phyloP scores from a whole-genome alignment of 495 filamentous ascomycete species.

The Elaphomyces granulatus region DNA sequence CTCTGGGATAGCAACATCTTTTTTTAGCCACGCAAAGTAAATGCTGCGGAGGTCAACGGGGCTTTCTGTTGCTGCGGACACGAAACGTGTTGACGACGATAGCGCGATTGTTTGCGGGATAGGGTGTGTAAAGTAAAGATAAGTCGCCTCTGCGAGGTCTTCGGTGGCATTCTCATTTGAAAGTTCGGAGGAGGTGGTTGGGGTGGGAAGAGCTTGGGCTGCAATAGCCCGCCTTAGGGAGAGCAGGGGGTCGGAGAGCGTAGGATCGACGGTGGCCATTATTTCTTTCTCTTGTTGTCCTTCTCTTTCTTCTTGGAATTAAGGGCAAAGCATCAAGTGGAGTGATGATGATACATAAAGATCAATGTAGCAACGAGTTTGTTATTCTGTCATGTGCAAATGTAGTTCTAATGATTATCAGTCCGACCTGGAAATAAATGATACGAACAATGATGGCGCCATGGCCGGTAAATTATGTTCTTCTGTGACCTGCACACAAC shows the following conservation, averaged over 20 bases:
- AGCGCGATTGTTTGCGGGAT: constrained; percentile 54
- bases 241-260: constrained; percentile 54
- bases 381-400: too few relatives aligned
- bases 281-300: background rate
- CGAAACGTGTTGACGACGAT: constrained; percentile 68
- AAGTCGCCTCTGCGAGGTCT: constrained; percentile 60
- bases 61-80: constrained; percentile 42
- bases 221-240: constrained; percentile 69
- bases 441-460: too few relatives aligned
- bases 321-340: too few relatives aligned
- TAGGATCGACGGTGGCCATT: constrained; percentile 25
- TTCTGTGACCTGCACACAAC: too few relatives aligned
- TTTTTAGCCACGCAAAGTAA: constrained; percentile 88
- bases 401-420: too few relatives aligned
- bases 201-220: constrained; percentile 45
- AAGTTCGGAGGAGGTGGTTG: constrained; percentile 51
- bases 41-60: constrained; percentile 83
- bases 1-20: constrained; percentile 70
- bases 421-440: too few relatives aligned
- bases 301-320: too few relatives aligned
- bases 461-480: too few relatives aligned
- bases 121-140: constrained; percentile 61
- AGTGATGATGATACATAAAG: too few relatives aligned
- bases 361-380: too few relatives aligned
- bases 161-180: constrained; percentile 28